Evolutionary conservation across 768 basidiomycete genomes (phyloP), one percentile per base, ranked within the genome.

Genomic region (Rhodotorula graminis): DNA sequence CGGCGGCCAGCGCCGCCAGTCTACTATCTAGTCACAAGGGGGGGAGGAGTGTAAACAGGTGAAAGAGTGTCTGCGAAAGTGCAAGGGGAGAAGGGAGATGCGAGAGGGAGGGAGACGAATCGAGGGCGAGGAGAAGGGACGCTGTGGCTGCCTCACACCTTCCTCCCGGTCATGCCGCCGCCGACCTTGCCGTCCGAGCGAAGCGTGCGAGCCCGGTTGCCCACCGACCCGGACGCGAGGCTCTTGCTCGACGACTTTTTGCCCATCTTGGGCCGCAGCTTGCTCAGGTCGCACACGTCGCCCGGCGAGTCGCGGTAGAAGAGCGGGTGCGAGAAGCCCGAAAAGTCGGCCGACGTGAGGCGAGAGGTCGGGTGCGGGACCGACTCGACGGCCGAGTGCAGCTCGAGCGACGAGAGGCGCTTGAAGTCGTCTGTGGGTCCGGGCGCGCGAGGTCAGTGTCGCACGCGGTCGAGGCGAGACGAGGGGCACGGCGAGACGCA

Each of bases 321-420:
- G 64, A 63, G 64, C 12, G 74, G 70, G 50, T 75, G 74, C 14
- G 49, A 25, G 67, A 75, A 75, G 29, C 53, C 74, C 27, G 70
- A 57, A 31, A 55, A 75, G 50, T 71, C 74, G 61, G 59, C 31
- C 0, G 70, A 62, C 42, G 57, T 59, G 33, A 69, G 47, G 2
- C 3, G 33, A 37, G 66, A 29, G 16, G n/a, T 15, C 29, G 44
- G 31, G n/a, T 3, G 15, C 0, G 53, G 52, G 42, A 33, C 27
- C 12, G 62, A 46, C 12, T 61, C 46, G 64, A 71, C 46, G 23
- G 70, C 62, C 14, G 61, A 18, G 56, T 71, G 67, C 25, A 75
- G 64, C 42, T 71, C 70, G 61, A 68, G 44, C 9, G 55, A 40
- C 0, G 56, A 31, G 37, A 69, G 42, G 10, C 72, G 67, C 44